Percentiles rank a stretch among this genome's conserved stretches.
Conservation (phyloP, 1,284 basidiomycete genomes). For the Rhodotorula mucilaginosa region DNA sequence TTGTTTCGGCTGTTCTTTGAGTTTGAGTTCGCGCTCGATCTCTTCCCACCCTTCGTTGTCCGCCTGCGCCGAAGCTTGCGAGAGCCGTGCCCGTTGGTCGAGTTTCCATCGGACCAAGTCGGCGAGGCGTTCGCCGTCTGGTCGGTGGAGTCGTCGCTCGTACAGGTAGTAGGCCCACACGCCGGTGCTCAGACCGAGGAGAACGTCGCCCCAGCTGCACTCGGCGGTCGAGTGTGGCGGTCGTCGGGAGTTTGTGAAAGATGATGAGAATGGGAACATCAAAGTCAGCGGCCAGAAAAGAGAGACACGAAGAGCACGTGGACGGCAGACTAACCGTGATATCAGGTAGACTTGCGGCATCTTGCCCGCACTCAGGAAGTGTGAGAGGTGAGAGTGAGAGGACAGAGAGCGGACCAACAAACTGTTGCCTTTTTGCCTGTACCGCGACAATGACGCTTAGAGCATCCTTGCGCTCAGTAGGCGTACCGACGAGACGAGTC, state of each 20-base stretch:
- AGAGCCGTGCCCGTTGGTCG: not conserved
- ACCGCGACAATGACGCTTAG: not conserved
- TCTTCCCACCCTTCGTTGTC: conserved; percentile 17
- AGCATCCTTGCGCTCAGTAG: not conserved
- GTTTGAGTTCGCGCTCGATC: conserved; percentile 8
- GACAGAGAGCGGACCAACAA: not conserved
- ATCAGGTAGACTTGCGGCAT: conserved; percentile 23
- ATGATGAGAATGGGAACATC: not conserved
- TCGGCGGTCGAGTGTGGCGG: not conserved
- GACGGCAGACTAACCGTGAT: conserved; percentile 3
- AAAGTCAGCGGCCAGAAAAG: not conserved
- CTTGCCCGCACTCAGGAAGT: not conserved
- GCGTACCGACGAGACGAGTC: not conserved
- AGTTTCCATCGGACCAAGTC: conserved; percentile 22
- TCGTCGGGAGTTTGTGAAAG: no score
- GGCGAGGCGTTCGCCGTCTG: conserved; percentile 9
- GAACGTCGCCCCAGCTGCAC: conserved; percentile 16
- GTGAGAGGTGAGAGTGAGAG: not conserved
- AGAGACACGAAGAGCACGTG: not conserved
- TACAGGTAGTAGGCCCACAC: conserved; percentile 21
- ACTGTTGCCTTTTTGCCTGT: not conserved
- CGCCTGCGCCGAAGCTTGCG: not conserved
- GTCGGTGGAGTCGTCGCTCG: conserved; percentile 11
- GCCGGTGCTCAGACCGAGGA: conserved; percentile 17
- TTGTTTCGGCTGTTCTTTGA: not conserved